Conservation (phyloP, 202 grass and related monocot genomes). For the Panicum virgatum region DNA sequence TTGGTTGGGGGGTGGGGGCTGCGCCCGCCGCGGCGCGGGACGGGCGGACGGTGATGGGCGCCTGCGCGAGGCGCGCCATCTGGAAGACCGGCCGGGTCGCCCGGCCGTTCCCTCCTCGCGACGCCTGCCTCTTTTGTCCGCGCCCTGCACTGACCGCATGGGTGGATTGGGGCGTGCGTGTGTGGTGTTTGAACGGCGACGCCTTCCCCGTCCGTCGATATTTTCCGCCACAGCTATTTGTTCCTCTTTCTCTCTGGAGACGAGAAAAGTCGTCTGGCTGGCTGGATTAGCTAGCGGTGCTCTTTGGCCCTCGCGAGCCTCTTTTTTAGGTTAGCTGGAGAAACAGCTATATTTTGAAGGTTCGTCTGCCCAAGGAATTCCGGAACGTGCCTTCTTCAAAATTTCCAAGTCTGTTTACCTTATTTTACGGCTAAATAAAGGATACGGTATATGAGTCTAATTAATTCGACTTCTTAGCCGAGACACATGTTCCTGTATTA, state of each 20-base stretch:
- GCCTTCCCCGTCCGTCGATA: neutral
- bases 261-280: neutral
- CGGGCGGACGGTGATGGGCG: neutral
- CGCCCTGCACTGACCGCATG: neutral
- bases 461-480: too few relatives aligned
- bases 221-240: neutral
- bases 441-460: neutral
- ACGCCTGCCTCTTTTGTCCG: slow-evolving; percentile 28
- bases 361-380: neutral
- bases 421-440: neutral
- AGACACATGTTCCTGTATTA: too few relatives aligned
- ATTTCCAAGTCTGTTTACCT: neutral
- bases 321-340: neutral
- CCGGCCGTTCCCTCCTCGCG: neutral
- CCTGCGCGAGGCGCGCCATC: neutral
- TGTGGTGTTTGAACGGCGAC: slow-evolving; percentile 28
- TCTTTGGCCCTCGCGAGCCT: neutral
- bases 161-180: slow-evolving; percentile 13
- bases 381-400: neutral
- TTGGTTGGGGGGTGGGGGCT: neutral
- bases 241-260: neutral
- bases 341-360: neutral
- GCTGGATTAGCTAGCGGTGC: neutral
- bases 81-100: slow-evolving; percentile 29
- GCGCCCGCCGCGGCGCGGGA: neutral